Conservation (phyloP, 495 filamentous ascomycete genomes). For the Extremus antarcticus region DNA sequence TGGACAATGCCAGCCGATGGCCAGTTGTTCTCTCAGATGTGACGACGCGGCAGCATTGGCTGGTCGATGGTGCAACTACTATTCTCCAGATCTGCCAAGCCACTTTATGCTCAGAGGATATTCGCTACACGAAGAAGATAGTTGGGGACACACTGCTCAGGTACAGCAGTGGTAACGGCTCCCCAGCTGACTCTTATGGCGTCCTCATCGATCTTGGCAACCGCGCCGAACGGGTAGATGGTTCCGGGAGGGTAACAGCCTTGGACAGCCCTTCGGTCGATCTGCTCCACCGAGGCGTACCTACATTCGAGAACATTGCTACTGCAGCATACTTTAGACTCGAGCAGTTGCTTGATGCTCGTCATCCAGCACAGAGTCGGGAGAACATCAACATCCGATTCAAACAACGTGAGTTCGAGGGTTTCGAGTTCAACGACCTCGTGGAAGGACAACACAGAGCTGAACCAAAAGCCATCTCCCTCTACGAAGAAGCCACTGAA, state of each 20-base stretch:
- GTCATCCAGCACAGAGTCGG: background rate
- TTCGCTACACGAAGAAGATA: background rate
- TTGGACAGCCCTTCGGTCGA: no score
- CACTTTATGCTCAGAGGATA: background rate
- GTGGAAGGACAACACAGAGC: background rate
- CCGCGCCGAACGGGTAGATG: background rate
- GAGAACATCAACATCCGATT: background rate
- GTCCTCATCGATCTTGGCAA: background rate
- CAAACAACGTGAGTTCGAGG: background rate
- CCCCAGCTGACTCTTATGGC: background rate
- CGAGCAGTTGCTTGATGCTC: background rate
- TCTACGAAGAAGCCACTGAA: background rate
- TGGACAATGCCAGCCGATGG: background rate
- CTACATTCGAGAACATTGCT: background rate
- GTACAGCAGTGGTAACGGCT: background rate
- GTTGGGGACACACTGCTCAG: background rate
- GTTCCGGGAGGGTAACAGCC: background rate
- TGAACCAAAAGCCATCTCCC: background rate
- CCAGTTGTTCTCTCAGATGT: background rate
- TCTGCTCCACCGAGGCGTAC: background rate
- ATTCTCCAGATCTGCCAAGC: background rate
- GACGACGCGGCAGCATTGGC: background rate
- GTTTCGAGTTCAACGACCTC: background rate
- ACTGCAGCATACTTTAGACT: background rate
- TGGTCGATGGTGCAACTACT: background rate